A percentile compares a stretch with the other conserved stretches of the same genome.
These are phyloP conservation scores for Rutstroemia sp. DNA, from an alignment of 2,329 filamentous ascomycete genomes.

Conservation along the genomic window DNA sequence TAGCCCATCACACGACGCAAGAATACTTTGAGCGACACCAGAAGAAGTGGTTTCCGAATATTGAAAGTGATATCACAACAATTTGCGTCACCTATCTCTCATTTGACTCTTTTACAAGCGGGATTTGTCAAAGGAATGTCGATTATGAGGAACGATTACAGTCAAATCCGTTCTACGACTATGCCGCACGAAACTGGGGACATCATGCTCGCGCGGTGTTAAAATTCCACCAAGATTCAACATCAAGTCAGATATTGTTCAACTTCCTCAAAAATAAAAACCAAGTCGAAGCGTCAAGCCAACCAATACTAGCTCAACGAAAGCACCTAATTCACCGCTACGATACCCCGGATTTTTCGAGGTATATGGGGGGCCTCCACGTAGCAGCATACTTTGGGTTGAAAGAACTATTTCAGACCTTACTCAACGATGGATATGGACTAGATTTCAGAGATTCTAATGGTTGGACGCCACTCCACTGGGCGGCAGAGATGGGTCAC, in stretches of 20 bases:
- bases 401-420: neutral
- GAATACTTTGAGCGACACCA: slow-evolving; percentile 21
- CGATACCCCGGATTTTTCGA: slow-evolving; percentile 4
- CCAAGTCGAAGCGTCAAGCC: neutral
- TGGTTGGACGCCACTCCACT: neutral
- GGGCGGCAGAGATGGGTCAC: too few relatives aligned
- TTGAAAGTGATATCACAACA: slow-evolving; percentile 11
- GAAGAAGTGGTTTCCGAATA: slow-evolving; percentile 10
- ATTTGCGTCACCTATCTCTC: slow-evolving; percentile 26
- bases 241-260: neutral
- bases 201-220: slow-evolving; percentile 26
- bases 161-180: slow-evolving; percentile 25
- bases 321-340: too few relatives aligned
- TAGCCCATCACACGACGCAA: slow-evolving; percentile 26
- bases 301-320: neutral
- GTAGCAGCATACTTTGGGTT: slow-evolving; percentile 17
- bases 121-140: slow-evolving; percentile 13
- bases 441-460: neutral
- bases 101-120: slow-evolving; percentile 18
- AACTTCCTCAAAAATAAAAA: slow-evolving; percentile 6
- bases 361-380: slow-evolving; percentile 15
- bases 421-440: neutral
- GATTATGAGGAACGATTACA: slow-evolving; percentile 11
- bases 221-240: neutral
- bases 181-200: slow-evolving; percentile 30